phyloP scores from a whole-genome alignment of 495 filamentous ascomycete species.

The Aspergillus saccharolyticus region DNA sequence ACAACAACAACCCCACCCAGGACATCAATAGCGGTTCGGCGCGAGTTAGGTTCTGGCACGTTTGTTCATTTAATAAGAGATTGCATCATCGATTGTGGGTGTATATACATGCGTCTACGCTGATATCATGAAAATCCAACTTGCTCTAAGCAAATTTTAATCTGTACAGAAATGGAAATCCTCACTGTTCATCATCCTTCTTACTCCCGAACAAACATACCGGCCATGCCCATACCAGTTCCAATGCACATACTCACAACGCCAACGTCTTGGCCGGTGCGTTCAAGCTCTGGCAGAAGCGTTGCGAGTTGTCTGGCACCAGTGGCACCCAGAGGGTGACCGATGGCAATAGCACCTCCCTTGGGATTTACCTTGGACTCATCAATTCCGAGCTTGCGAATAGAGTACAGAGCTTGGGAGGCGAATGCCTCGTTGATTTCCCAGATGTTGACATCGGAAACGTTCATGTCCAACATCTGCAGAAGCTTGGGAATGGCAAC shows the following conservation, averaged over 20 bases:
- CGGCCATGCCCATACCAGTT: slow-evolving; percentile 90
- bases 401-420: slow-evolving; percentile 77
- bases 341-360: slow-evolving; percentile 88
- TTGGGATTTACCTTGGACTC: slow-evolving; percentile 77
- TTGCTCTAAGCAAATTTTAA: slow-evolving; percentile 13
- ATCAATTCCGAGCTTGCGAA: slow-evolving; percentile 66
- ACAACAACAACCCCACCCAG: too few species aligned
- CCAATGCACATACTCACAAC: slow-evolving; percentile 87
- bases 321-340: slow-evolving; percentile 89
- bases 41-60: too few species aligned
- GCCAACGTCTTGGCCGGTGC: slow-evolving; percentile 60
- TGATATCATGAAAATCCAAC: slow-evolving; percentile 13
- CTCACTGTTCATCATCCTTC: slow-evolving; percentile 2
- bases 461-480: slow-evolving; percentile 54
- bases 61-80: too few species aligned
- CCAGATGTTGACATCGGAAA: slow-evolving; percentile 76
- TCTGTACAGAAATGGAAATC: slow-evolving; percentile 8
- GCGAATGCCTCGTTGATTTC: slow-evolving; percentile 98
- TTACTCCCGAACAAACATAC: slow-evolving; percentile 78
- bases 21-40: too few species aligned
- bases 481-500: slow-evolving; percentile 80
- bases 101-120: slow-evolving; percentile 16
- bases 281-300: slow-evolving; percentile 61
- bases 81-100: slow-evolving; percentile 4
- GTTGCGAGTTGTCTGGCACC: slow-evolving; percentile 78